Evolutionary conservation across 225 moss, liverwort and hornwort species (phyloP).

Genomic region (Bryum argenteum): DNA sequence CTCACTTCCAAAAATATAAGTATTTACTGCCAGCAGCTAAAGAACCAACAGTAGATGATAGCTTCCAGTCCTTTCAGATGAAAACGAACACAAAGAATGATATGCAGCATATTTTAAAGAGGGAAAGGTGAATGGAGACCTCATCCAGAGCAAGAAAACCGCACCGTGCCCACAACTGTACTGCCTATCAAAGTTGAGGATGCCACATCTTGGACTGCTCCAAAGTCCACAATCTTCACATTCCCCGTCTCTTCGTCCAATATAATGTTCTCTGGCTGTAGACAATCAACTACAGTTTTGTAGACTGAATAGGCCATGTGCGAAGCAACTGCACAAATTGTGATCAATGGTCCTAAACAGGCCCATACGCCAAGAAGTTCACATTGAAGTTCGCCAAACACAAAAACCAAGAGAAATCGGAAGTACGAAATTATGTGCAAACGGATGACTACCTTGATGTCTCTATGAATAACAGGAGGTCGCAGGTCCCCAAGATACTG

Average conservation of each 20-base stretch:
- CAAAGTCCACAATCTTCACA: slow-evolving; percentile 96
- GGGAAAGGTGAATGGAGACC: slow-evolving; percentile 58
- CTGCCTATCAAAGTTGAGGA: slow-evolving; percentile 82
- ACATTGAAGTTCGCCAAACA: slow-evolving; percentile 1
- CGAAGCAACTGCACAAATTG: slow-evolving; percentile 1
- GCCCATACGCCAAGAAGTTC: neutral
- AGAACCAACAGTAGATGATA: neutral
- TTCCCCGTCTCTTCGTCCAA: slow-evolving; percentile 75
- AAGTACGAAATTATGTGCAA: slow-evolving; percentile 5
- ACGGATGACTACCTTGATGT: slow-evolving; percentile 69
- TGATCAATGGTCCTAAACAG: neutral
- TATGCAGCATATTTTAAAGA: slow-evolving; percentile 10
- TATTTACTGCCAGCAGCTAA: neutral
- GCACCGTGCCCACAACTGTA: slow-evolving; percentile 95
- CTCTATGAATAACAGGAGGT: slow-evolving; percentile 90
- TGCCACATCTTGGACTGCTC: slow-evolving; percentile 95
- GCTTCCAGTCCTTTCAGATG: slow-evolving; percentile 5
- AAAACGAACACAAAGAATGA: slow-evolving; percentile 7
- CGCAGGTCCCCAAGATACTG: slow-evolving; percentile 84
- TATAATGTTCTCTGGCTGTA: slow-evolving; percentile 84
- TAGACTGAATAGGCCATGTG: neutral
- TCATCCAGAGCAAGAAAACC: slow-evolving; percentile 72
- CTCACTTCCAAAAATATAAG: neutral
- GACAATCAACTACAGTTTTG: slow-evolving; percentile 21
- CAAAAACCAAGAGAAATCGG: slow-evolving; percentile 15